These are phyloP conservation scores for Hypericum androsaemum DNA, from an alignment of 345 rosid genomes.

Conservation along the genomic window DNA sequence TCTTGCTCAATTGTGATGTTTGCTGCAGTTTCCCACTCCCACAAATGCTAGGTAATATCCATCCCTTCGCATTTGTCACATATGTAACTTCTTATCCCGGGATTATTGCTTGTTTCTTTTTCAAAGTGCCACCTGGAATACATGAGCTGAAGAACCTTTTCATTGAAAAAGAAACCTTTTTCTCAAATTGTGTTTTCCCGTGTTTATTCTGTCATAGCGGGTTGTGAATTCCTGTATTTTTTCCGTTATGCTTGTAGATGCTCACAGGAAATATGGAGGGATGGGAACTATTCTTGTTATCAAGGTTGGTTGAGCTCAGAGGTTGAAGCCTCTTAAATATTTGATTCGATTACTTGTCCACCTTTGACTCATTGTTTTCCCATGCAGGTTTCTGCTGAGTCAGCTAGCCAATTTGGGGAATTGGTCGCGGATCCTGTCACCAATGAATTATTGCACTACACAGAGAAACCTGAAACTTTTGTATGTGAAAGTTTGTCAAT, in stretches of 20 bases:
- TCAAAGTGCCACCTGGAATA: no score
- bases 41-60: conserved; percentile 52
- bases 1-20: conserved; percentile 72
- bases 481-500: conserved; percentile 25
- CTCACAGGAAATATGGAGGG: conserved; percentile 58
- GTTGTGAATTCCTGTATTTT: conserved; percentile 2
- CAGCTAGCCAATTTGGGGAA: conserved; percentile 76
- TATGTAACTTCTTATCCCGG: no score
- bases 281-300: conserved; percentile 77
- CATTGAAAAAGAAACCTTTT: conserved; percentile 1
- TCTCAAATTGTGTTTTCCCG: background rate
- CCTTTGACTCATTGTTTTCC: conserved; percentile 3
- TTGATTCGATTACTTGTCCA: background rate
- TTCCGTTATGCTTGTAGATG: conserved; percentile 34
- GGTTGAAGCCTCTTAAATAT: background rate
- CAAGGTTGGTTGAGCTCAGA: conserved; percentile 35
- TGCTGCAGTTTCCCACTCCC: conserved; percentile 80
- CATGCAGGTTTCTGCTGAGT: conserved; percentile 74
- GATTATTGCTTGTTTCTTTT: no score
- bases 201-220: background rate
- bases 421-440: conserved; percentile 69
- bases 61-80: background rate
- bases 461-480: conserved; percentile 89
- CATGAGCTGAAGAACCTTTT: no score
- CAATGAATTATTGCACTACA: conserved; percentile 72